Base-by-base conservation (phyloP, 1,284 basidiomycete species). In the Tilletia caries region DNA sequence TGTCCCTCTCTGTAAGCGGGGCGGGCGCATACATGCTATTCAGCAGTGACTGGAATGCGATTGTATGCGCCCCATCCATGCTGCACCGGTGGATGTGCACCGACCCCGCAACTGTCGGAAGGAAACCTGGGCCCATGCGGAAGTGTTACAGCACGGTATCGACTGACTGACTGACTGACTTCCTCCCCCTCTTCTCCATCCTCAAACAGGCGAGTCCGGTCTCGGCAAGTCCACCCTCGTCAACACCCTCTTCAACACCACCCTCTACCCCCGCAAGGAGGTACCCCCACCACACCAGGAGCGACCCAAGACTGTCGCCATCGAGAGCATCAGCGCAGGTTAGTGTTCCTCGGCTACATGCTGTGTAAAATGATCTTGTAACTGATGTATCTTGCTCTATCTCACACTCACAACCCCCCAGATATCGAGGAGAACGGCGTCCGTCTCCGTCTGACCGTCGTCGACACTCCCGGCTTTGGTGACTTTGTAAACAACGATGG, bases 171-270 rank as follows among this genome's bases (percentile, higher is more conserved):
- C 8, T 6, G 8, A 15, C 37, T 41, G 37, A 41, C 48, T 44
- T 44, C 43, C 43, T 10, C 20, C 48, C 48, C 8, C 20, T 27
- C 48, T 27, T 27, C n/a, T 50, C 48, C 8, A 27, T 27, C 48
- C 48, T 20, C 5, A 20, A 32, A 13, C 60, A 75, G 74, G 74
- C 46, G 80, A 82, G 69, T 80, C 79, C 23, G 81, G 81, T 70
- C 76, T 82, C n/a, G 81, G 81, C 67, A 82, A 82, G 75, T 81
- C 79, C 50, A 82, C 81, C 13, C 71, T 82, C 64, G 79, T 82
- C 76, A 82, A 82, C 77, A 82, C 81, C 12, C 75, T 82, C 48
- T 82, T 82, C 76, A 82, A 82, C 76, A 81, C 77, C n/a, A 78
- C 77, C 29, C 75, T 82, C 48, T 81, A 81, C 68, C 79, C 79